Conservation (phyloP, 805 yeast species). For the Middelhovenomyces tepae region DNA sequence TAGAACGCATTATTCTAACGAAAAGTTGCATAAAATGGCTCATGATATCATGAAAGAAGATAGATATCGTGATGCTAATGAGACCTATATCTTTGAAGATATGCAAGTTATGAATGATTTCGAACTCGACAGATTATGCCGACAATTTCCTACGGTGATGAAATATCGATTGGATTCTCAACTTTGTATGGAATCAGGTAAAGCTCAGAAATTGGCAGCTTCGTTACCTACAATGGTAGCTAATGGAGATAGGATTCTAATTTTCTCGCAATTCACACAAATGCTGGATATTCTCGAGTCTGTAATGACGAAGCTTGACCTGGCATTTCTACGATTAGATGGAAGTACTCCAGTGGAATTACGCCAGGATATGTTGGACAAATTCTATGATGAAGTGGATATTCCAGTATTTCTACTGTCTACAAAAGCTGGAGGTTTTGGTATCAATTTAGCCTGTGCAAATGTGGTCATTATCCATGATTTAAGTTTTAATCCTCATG, state of each 20-base stretch:
- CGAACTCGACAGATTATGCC: slow-evolving; percentile 71
- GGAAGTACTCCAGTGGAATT: slow-evolving; percentile 92
- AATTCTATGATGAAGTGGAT: slow-evolving; percentile 68
- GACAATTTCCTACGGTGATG: slow-evolving; percentile 59
- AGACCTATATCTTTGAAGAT: slow-evolving; percentile 74
- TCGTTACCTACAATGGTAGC: slow-evolving; percentile 49
- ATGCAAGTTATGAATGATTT: slow-evolving; percentile 92
- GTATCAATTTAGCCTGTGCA: slow-evolving; percentile 93
- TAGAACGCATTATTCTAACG: slow-evolving; percentile 53
- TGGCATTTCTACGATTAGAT: slow-evolving; percentile 76
- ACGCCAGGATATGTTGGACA: slow-evolving; percentile 86
- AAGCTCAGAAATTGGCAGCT: slow-evolving; percentile 48
- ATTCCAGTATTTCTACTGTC: slow-evolving; percentile 84
- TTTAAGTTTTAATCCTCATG: slow-evolving; percentile 95
- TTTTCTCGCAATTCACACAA: slow-evolving; percentile 90
- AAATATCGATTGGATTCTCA: slow-evolving; percentile 44
- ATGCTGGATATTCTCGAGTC: slow-evolving; percentile 79
- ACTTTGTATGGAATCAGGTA: slow-evolving; percentile 65
- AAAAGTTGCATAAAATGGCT: slow-evolving; percentile 56
- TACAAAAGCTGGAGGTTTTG: slow-evolving; percentile 98
- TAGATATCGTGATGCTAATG: slow-evolving; percentile 68
- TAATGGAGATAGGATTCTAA: slow-evolving; percentile 56
- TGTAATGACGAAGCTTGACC: slow-evolving; percentile 52
- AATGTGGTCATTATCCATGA: slow-evolving; percentile 87
- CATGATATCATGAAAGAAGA: slow-evolving; percentile 72